These are phyloP conservation scores for Drechslerella dactyloides DNA, from an alignment of 2,329 filamentous ascomycete genomes.

Conservation along the genomic window DNA sequence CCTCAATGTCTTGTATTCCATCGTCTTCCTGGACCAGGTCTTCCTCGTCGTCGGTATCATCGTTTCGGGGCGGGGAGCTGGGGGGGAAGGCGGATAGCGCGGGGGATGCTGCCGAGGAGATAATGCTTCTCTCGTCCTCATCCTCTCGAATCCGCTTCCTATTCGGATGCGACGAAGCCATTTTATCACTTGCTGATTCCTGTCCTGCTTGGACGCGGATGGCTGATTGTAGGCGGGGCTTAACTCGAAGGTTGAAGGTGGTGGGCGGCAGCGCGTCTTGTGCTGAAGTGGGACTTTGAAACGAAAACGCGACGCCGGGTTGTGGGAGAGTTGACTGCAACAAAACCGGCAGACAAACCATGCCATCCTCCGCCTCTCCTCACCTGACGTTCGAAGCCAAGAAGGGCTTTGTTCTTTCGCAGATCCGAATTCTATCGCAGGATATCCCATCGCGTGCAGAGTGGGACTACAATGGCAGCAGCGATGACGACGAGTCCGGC, in stretches of 20 bases:
- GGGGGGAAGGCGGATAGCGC: constrained; percentile 56
- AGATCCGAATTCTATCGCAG: constrained; percentile 69
- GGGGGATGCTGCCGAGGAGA: constrained; percentile 32
- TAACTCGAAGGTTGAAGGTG: background rate
- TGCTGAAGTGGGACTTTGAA: background rate
- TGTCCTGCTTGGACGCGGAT: background rate
- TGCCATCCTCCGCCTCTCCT: constrained; percentile 53
- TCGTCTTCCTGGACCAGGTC: constrained; percentile 50
- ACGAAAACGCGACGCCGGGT: background rate
- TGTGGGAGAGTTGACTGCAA: background rate
- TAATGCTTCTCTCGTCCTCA: constrained; percentile 20
- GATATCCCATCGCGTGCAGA: constrained; percentile 58
- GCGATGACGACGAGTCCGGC: constrained; percentile 53
- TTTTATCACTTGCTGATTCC: background rate
- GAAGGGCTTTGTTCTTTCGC: constrained; percentile 68
- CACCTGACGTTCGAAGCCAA: constrained; percentile 70
- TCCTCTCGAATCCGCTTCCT: constrained; percentile 32
- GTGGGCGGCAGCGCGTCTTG: background rate
- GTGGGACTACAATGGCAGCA: constrained; percentile 53
- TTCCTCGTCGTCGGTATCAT: constrained; percentile 51
- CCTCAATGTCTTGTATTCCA: constrained; percentile 69
- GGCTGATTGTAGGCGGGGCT: background rate
- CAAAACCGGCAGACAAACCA: background rate
- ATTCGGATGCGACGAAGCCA: constrained; percentile 12
- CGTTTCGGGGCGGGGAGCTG: constrained; percentile 56